Percentiles rank a stretch among this genome's conserved stretches.
These are phyloP conservation scores for Chaetoceros muelleri DNA, from an alignment of 108 stramenopile species.

Conservation along the genomic window DNA sequence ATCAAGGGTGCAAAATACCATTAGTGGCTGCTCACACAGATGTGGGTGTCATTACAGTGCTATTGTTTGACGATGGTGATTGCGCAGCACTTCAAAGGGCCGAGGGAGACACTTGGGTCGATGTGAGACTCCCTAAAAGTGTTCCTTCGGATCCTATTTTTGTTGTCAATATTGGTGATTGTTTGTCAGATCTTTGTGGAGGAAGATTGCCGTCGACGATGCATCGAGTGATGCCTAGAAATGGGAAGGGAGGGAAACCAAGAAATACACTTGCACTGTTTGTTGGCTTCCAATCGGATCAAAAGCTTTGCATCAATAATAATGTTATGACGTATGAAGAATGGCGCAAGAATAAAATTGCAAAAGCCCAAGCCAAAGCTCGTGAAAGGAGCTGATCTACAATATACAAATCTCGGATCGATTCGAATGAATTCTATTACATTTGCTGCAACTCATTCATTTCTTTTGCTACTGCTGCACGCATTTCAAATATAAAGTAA, in stretches of 20 bases:
- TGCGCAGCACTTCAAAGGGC: conserved; percentile 50
- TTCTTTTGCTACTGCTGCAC: no score
- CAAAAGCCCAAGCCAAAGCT: conserved; percentile 28
- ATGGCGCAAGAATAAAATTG: conserved; percentile 50
- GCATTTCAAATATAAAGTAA: no score
- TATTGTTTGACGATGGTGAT: conserved; percentile 53
- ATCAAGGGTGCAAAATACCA: conserved; percentile 30
- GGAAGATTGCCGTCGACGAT: conserved; percentile 42
- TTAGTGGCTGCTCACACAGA: conserved; percentile 67
- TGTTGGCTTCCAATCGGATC: conserved; percentile 44
- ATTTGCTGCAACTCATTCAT: no score
- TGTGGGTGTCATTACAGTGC: conserved; percentile 61
- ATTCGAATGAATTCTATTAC: no score
- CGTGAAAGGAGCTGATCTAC: not conserved
- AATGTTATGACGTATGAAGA: conserved; percentile 48
- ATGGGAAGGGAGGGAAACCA: conserved; percentile 10
- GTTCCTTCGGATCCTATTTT: conserved; percentile 51
- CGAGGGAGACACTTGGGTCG: conserved; percentile 24
- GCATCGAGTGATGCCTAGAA: conserved; percentile 53
- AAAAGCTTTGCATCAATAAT: conserved; percentile 14
- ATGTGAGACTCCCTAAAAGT: conserved; percentile 32
- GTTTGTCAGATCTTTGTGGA: conserved; percentile 48
- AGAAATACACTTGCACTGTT: conserved; percentile 62
- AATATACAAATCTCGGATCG: not conserved
- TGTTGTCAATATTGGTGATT: conserved; percentile 74